Percentiles rank a stretch among this genome's conserved stretches.
Conservation (phyloP, 192 early-diverging fungal species). For the Diversispora epigaea region DNA sequence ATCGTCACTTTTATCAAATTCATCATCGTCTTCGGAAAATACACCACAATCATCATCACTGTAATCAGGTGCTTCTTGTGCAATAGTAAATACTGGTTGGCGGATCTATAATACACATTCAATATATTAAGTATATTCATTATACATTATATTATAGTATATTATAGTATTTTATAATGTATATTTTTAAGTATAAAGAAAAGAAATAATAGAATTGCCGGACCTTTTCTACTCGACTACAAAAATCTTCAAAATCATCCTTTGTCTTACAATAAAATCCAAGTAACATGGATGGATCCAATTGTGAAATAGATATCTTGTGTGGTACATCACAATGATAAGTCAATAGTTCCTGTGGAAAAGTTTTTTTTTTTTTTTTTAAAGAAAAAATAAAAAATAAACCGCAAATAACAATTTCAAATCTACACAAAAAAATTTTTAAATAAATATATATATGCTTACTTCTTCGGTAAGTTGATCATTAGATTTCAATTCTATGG, state of each 20-base stretch:
- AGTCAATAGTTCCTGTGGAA: slow-evolving; percentile 63
- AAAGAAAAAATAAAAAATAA: background rate
- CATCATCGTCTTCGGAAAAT: slow-evolving; percentile 43
- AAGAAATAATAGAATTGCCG: background rate
- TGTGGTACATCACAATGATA: slow-evolving; percentile 81
- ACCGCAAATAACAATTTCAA: background rate
- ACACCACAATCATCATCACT: slow-evolving; percentile 47
- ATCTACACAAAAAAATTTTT: too few species aligned
- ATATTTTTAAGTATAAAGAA: background rate
- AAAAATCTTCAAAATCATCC: slow-evolving; percentile 63
- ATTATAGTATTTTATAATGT: background rate
- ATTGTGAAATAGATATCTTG: slow-evolving; percentile 69
- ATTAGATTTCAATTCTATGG: too few species aligned
- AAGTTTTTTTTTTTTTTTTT: background rate
- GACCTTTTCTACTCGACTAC: slow-evolving; percentile 50
- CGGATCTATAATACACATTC: too few species aligned
- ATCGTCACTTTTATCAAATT: slow-evolving; percentile 25
- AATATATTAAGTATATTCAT: too few species aligned
- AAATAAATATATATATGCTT: slow-evolving; percentile 9
- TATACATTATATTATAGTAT: slow-evolving; percentile 44
- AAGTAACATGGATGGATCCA: slow-evolving; percentile 94
- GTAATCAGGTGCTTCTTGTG: slow-evolving; percentile 65
- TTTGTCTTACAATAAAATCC: slow-evolving; percentile 77
- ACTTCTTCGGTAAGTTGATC: slow-evolving; percentile 54
- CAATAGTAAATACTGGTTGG: slow-evolving; percentile 64